Evolutionary conservation across 2,329 filamentous ascomycete genomes (phyloP), one percentile per base, ranked within the genome.

Genomic region (Neonectria magnoliae): DNA sequence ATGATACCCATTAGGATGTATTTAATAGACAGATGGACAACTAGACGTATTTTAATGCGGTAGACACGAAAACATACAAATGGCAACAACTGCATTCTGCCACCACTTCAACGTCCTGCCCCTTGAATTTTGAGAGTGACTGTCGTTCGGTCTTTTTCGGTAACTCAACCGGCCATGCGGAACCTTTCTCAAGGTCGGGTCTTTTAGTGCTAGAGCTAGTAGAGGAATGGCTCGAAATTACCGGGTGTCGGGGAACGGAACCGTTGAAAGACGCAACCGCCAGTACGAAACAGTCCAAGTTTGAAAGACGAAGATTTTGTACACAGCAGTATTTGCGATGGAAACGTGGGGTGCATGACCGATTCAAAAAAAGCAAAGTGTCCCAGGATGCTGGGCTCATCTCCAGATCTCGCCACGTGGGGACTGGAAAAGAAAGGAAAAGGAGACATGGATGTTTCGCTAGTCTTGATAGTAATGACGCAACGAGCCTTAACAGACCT

Each of bases 1-100:
- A 60, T 48, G 57, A 47, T 55, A 65, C 65, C 65, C 65, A 45
- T 1, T 50, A 66, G 41, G 6, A 53, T 64, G 53, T 29, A 48
- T 29, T n/a, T 53, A 33, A 54, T 41, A 54, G 51, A 27, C 18
- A 18, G 31, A 18, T 33, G 31, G 27, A 51, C 29, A 33, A 51
- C 27, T 51, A 51, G 48, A 51, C 48, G 16, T 51, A 51, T 18
- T 18, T 54, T 38, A 38, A 54, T 54, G 31, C 22, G 20, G 51
- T 33, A 31, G 13, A 33, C 31, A 31, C 29, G 29, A 51, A 51
- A 33, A 16, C 11, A 20, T 16, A 14, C 13, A 31, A 51, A 51
- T 51, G n/a, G 48, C 10, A 20, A 33, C 11, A 18, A 18, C 7
- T n/a, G 5, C 48, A n/a, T 20, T 33, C n/a, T 18, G 29, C n/a